phyloP scores from a whole-genome alignment of 768 basidiomycete species.

The Trametopsis cervina region DNA sequence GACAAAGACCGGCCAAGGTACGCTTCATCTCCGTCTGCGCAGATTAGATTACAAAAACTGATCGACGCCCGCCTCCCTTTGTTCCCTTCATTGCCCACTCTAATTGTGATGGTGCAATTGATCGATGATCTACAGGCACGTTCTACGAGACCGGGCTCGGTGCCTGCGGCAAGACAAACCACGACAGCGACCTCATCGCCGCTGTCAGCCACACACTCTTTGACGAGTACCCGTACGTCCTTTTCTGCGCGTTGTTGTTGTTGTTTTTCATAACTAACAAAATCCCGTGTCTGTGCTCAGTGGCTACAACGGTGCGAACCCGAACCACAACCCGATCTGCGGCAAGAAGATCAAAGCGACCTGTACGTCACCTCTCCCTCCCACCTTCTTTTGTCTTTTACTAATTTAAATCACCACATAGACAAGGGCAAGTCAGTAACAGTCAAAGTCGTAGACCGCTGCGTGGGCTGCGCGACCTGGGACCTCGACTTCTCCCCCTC shows the following conservation, averaged over 20 bases:
- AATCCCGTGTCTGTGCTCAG: constrained; percentile 25
- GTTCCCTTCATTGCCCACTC: not conserved
- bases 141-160: constrained; percentile 54
- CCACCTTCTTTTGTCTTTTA: constrained; percentile 5
- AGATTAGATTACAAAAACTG: not conserved
- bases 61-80: not conserved
- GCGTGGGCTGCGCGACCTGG: constrained; percentile 41
- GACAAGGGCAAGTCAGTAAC: constrained; percentile 44
- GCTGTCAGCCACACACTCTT: constrained; percentile 55
- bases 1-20: constrained; percentile 49
- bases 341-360: constrained; percentile 32
- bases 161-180: constrained; percentile 53
- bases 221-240: constrained; percentile 47
- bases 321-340: constrained; percentile 74
- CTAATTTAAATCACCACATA: constrained; percentile 20
- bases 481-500: constrained; percentile 59
- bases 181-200: constrained; percentile 45
- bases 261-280: not conserved
- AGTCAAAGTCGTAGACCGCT: constrained; percentile 56
- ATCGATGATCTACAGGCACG: constrained; percentile 41
- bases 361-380: constrained; percentile 35
- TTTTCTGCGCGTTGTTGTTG: not conserved
- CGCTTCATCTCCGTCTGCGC: not conserved
- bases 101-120: not conserved
- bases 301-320: constrained; percentile 48